A percentile compares a stretch with the other conserved stretches of the same genome.
These are phyloP conservation scores for Rhinocladiella mackenziei DNA, from an alignment of 2,329 filamentous ascomycete genomes.

Conservation along the genomic window DNA sequence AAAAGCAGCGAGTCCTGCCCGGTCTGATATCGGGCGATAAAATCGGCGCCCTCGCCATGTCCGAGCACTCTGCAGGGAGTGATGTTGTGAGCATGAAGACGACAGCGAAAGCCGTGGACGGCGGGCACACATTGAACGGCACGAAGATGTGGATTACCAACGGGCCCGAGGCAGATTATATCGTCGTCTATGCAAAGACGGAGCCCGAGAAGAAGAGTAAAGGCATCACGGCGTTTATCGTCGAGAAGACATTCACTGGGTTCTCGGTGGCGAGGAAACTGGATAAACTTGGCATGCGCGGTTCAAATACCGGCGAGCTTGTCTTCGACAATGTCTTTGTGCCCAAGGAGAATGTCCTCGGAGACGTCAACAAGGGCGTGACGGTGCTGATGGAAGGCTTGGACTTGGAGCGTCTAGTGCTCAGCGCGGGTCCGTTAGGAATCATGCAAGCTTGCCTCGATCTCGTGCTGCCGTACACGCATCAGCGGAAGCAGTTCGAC, in stretches of 20 bases:
- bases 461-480: slow-evolving; percentile 79
- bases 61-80: slow-evolving; percentile 81
- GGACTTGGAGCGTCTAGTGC: slow-evolving; percentile 86
- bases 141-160: slow-evolving; percentile 99
- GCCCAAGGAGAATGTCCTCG: slow-evolving; percentile 74
- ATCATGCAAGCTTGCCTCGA: slow-evolving; percentile 93
- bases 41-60: slow-evolving; percentile 90
- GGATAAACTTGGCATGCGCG: slow-evolving; percentile 97
- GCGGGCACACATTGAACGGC: slow-evolving; percentile 80
- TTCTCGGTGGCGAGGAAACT: slow-evolving; percentile 87
- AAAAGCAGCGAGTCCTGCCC: slow-evolving; percentile 78
- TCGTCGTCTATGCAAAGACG: slow-evolving; percentile 97
- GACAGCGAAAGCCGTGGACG: slow-evolving; percentile 72
- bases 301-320: slow-evolving; percentile 92
- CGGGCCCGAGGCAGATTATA: slow-evolving; percentile 82
- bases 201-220: slow-evolving; percentile 73
- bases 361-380: slow-evolving; percentile 74
- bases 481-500: slow-evolving; percentile 85
- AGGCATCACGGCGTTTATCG: slow-evolving; percentile 92
- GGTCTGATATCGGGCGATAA: slow-evolving; percentile 74
- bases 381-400: slow-evolving; percentile 93
- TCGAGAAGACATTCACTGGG: slow-evolving; percentile 65
- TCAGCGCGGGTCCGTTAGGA: slow-evolving; percentile 84
- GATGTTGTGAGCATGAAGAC: slow-evolving; percentile 97
- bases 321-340: slow-evolving; percentile 90